Conservation (phyloP, 305 asterid genomes). For the Rubia occidens region DNA sequence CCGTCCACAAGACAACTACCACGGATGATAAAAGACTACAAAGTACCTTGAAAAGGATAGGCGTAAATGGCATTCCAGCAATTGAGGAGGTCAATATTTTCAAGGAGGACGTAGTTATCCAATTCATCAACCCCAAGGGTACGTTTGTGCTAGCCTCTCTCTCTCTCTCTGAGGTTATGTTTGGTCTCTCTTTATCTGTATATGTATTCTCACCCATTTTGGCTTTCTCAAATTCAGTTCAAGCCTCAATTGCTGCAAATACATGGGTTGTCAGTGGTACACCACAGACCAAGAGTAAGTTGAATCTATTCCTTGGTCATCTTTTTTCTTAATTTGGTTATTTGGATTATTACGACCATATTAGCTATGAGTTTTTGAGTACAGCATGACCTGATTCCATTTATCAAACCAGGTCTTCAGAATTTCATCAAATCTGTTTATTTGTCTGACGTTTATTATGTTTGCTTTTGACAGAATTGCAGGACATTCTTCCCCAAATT, state of each 20-base stretch:
- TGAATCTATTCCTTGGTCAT: background rate
- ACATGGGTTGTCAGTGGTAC: conserved; percentile 32
- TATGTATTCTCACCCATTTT: background rate
- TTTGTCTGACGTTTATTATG: background rate
- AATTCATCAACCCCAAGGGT: conserved; percentile 52
- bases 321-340: background rate
- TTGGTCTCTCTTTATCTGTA: background rate
- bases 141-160: background rate
- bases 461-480: conserved; percentile 44
- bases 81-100: conserved; percentile 42
- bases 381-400: background rate
- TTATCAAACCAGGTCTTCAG: background rate
- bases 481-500: conserved; percentile 82
- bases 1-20: conserved; percentile 36
- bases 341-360: background rate
- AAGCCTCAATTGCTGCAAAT: conserved; percentile 30
- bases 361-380: background rate
- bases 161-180: background rate
- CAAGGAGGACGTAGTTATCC: conserved; percentile 39
- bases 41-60: conserved; percentile 38
- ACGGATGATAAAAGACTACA: conserved; percentile 47
- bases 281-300: conserved; percentile 28
- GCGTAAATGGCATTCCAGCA: conserved; percentile 41
- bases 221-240: conserved; percentile 16
- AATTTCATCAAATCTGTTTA: background rate